Conservation (phyloP, 371 early-diverging fungal genomes). For the Paraphysoderma sedebokerense region DNA sequence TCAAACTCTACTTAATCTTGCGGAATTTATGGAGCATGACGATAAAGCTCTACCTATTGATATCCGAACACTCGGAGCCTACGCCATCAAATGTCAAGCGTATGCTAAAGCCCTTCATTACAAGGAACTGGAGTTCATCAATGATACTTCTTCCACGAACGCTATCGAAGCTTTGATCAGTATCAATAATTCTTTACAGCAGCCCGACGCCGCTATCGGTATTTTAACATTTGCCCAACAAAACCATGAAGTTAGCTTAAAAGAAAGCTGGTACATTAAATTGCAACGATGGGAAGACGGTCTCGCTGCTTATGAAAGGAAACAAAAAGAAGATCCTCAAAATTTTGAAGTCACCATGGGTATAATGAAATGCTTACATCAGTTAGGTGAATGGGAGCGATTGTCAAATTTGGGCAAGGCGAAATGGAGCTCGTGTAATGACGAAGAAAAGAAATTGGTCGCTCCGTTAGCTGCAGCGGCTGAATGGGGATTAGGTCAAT, state of each 20-base stretch:
- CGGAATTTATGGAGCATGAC: constrained; percentile 97
- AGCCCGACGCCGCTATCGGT: constrained; percentile 92
- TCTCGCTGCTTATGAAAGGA: constrained; percentile 65
- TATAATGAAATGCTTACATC: constrained; percentile 84
- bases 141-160: constrained; percentile 62
- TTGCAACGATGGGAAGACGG: constrained; percentile 92
- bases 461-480: constrained; percentile 85
- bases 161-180: constrained; percentile 85
- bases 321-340: constrained; percentile 56
- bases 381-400: constrained; percentile 85
- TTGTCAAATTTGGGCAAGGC: constrained; percentile 63
- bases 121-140: constrained; percentile 88
- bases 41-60: constrained; percentile 89
- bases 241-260: constrained; percentile 64
- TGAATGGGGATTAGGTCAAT: constrained; percentile 85
- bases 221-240: constrained; percentile 80
- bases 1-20: constrained; percentile 78
- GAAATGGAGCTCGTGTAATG: constrained; percentile 49
- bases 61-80: constrained; percentile 69
- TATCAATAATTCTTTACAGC: constrained; percentile 87
- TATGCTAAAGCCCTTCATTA: constrained; percentile 92
- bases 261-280: constrained; percentile 89
- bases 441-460: constrained; percentile 38
- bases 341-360: constrained; percentile 60
- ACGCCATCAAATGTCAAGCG: constrained; percentile 87